These are phyloP conservation scores for Corynascus novoguineensis DNA, from an alignment of 495 filamentous ascomycete genomes.

Conservation along the genomic window DNA sequence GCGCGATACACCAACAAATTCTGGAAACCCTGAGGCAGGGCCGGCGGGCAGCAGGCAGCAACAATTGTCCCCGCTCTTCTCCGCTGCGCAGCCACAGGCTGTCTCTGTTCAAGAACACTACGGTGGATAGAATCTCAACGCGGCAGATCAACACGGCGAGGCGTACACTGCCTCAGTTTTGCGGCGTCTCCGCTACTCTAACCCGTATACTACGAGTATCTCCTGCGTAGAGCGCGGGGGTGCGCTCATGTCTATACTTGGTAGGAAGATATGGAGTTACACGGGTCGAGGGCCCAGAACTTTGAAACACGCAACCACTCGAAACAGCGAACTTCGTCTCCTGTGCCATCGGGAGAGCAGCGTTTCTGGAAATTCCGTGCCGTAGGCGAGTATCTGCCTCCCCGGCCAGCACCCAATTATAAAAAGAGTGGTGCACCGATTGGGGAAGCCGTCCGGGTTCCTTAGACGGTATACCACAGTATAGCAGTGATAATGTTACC, in stretches of 20 bases:
- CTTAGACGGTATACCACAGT: too few relatives aligned
- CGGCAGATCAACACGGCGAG: not conserved
- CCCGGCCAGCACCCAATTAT: too few relatives aligned
- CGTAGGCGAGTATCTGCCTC: not conserved
- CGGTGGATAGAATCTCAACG: not conserved
- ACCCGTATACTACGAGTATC: too few relatives aligned
- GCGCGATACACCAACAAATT: too few relatives aligned
- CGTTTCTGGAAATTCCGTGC: not conserved
- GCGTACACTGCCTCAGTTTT: not conserved
- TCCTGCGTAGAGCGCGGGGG: too few relatives aligned
- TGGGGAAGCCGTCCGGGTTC: too few relatives aligned
- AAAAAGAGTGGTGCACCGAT: too few relatives aligned
- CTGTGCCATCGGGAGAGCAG: not conserved
- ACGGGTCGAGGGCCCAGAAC: not conserved
- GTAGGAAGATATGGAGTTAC: too few relatives aligned
- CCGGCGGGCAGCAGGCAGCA: slow-evolving; percentile 1
- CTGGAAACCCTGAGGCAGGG: too few relatives aligned
- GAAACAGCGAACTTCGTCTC: not conserved
- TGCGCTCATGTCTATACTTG: not conserved
- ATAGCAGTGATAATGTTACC: too few relatives aligned
- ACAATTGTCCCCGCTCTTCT: slow-evolving; percentile 1
- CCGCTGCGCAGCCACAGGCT: not conserved
- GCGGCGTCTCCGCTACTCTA: not conserved
- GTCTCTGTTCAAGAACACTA: not conserved
- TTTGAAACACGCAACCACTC: not conserved